Percentiles rank a stretch among this genome's conserved stretches.
Conservation (phyloP, 345 rosid species). For the Populus euphratica region DNA sequence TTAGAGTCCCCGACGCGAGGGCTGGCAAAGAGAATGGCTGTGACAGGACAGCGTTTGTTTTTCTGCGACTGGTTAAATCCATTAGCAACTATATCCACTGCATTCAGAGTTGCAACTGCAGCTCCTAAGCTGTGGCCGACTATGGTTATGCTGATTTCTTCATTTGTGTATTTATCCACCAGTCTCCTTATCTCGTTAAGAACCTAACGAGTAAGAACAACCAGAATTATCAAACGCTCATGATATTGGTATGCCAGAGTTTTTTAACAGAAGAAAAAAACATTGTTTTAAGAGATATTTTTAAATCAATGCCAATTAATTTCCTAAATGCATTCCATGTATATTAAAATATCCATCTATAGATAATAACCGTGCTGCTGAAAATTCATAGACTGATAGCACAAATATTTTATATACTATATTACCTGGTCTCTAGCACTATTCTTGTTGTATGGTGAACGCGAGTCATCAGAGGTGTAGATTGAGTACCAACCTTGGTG, state of each 20-base stretch:
- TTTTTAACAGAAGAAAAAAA: not conserved
- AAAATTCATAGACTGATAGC: not conserved
- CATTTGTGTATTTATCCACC: conserved; percentile 39
- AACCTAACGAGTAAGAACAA: not conserved
- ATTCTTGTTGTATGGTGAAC: conserved; percentile 49
- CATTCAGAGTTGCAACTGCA: conserved; percentile 48
- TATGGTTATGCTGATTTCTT: conserved; percentile 49
- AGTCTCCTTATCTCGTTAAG: conserved; percentile 23
- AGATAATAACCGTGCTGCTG: not conserved
- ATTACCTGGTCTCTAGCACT: conserved; percentile 10
- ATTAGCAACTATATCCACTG: conserved; percentile 38
- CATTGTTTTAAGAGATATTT: no score
- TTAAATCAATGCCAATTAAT: no score
- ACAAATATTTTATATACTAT: not conserved
- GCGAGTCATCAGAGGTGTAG: conserved; percentile 65
- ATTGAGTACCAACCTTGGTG: conserved; percentile 89
- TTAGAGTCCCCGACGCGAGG: conserved; percentile 13
- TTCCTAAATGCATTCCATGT: no score
- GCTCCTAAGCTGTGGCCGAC: conserved; percentile 62
- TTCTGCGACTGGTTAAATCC: conserved; percentile 1
- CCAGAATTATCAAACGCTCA: not conserved
- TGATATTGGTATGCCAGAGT: not conserved
- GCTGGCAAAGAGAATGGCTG: conserved; percentile 12
- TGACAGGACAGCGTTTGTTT: conserved; percentile 7
- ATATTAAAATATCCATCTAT: no score